These are phyloP conservation scores for Geotrichum restrictum DNA, from an alignment of 1,139 yeast species.

Conservation along the genomic window DNA sequence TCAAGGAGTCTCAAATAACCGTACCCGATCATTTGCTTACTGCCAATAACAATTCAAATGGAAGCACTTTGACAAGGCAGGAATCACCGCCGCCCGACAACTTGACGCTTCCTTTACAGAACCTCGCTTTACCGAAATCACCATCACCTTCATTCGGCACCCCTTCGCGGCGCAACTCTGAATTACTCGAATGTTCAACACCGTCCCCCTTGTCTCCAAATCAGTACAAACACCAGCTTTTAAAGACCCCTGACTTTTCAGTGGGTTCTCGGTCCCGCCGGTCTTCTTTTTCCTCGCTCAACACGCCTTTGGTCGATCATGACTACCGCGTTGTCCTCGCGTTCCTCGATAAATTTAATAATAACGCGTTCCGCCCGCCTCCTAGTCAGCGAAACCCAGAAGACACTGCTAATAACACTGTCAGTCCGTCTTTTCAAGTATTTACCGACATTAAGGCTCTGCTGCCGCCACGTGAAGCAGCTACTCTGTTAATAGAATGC, in stretches of 20 bases:
- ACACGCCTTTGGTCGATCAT: background rate
- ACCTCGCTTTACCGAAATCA: slow-evolving; percentile 6
- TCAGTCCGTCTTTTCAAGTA: background rate
- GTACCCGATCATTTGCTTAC: slow-evolving; percentile 27
- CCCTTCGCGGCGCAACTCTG: slow-evolving; percentile 13
- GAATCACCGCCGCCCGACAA: slow-evolving; percentile 4
- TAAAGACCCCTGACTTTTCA: slow-evolving; percentile 18
- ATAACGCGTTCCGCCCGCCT: slow-evolving; percentile 10
- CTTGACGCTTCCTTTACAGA: background rate
- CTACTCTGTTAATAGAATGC: slow-evolving; percentile 17
- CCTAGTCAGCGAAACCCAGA: slow-evolving; percentile 8
- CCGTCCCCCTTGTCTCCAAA: slow-evolving; percentile 14
- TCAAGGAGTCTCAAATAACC: slow-evolving; percentile 24
- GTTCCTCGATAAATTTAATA: slow-evolving; percentile 7
- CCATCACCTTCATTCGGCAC: slow-evolving; percentile 6
- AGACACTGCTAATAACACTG: background rate
- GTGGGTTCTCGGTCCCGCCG: slow-evolving; percentile 9
- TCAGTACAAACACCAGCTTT: background rate
- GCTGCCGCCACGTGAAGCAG: slow-evolving; percentile 16
- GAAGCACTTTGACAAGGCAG: background rate
- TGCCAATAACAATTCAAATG: slow-evolving; percentile 19
- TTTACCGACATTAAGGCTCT: background rate
- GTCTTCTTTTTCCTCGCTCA: background rate
- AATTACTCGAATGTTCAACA: background rate
- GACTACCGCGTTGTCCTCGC: slow-evolving; percentile 9